A percentile compares a stretch with the other conserved stretches of the same genome.
phyloP scores from a whole-genome alignment of 2,329 filamentous ascomycete genomes.

The Bretziella fagacearum region DNA sequence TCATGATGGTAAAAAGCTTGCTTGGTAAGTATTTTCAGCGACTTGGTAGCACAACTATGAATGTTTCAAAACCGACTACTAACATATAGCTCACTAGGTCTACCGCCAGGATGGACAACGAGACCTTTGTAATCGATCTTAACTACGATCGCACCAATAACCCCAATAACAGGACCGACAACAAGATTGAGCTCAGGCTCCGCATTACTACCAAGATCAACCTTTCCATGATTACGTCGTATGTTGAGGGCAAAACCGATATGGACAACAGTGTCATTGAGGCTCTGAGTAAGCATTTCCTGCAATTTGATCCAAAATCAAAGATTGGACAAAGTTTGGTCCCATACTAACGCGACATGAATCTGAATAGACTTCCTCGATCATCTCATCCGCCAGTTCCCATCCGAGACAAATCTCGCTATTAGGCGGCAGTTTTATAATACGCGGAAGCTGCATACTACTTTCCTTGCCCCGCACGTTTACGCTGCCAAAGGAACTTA shows the following conservation, averaged over 20 bases:
- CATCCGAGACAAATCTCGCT: conserved; percentile 46
- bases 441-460: conserved; percentile 26
- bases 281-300: conserved; percentile 40
- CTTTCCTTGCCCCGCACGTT: conserved; percentile 39
- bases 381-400: conserved; percentile 68
- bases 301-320: not conserved
- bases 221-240: conserved; percentile 47
- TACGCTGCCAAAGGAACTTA: conserved; percentile 83
- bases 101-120: conserved; percentile 22
- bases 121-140: conserved; percentile 50
- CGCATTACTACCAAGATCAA: conserved; percentile 50
- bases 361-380: conserved; percentile 52
- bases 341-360: not conserved
- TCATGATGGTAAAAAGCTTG: conserved; percentile 69
- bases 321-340: not conserved
- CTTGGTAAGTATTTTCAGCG: conserved; percentile 47
- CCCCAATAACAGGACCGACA: conserved; percentile 19
- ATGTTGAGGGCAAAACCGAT: conserved; percentile 40
- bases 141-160: conserved; percentile 31
- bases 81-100: conserved; percentile 20
- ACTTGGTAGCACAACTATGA: not conserved
- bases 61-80: conserved; percentile 9
- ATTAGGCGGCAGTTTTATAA: conserved; percentile 78
- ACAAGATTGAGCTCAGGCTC: conserved; percentile 45
- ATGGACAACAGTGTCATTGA: conserved; percentile 56